phyloP scores from a whole-genome alignment of 1,139 yeast genomes.

The Yamadazyma diospyri region DNA sequence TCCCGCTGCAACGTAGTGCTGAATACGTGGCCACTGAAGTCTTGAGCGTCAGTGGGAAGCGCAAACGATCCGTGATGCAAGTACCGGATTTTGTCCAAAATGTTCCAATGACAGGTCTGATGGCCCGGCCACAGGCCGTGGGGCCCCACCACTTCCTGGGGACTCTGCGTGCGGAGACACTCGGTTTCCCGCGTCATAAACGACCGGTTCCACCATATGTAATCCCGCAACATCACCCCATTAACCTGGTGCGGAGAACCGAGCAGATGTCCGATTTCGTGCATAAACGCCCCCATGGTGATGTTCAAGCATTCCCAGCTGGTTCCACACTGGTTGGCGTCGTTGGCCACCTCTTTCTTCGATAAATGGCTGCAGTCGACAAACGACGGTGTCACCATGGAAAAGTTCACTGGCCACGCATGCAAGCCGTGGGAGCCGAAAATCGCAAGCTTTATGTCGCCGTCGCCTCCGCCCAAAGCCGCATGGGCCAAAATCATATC shows the following conservation, averaged over 20 bases:
- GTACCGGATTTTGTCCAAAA: conserved; percentile 73
- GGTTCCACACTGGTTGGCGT: conserved; percentile 77
- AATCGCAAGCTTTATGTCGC: conserved; percentile 70
- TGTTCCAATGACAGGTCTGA: conserved; percentile 72
- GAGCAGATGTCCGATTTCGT: conserved; percentile 85
- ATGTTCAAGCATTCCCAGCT: conserved; percentile 88
- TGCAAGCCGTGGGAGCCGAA: conserved; percentile 93
- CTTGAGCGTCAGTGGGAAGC: conserved; percentile 54
- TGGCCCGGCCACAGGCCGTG: conserved; percentile 50
- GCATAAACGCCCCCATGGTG: conserved; percentile 92
- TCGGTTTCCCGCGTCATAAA: conserved; percentile 70
- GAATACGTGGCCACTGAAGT: conserved; percentile 17
- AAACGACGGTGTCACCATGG: conserved; percentile 64
- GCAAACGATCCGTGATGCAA: conserved; percentile 77
- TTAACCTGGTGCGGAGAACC: conserved; percentile 90
- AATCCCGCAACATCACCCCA: conserved; percentile 91
- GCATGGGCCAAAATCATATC: conserved; percentile 82
- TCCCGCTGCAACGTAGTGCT: conserved; percentile 24
- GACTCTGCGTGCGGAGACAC: conserved; percentile 49
- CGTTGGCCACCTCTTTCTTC: conserved; percentile 78
- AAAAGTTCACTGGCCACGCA: conserved; percentile 82
- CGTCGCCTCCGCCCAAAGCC: conserved; percentile 87
- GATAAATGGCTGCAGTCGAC: conserved; percentile 66
- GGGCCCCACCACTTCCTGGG: conserved; percentile 39
- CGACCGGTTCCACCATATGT: conserved; percentile 73